Percentiles rank a stretch among this genome's conserved stretches.
Conservation (phyloP, 805 yeast species). For the Yarrowia yakushimensis region DNA sequence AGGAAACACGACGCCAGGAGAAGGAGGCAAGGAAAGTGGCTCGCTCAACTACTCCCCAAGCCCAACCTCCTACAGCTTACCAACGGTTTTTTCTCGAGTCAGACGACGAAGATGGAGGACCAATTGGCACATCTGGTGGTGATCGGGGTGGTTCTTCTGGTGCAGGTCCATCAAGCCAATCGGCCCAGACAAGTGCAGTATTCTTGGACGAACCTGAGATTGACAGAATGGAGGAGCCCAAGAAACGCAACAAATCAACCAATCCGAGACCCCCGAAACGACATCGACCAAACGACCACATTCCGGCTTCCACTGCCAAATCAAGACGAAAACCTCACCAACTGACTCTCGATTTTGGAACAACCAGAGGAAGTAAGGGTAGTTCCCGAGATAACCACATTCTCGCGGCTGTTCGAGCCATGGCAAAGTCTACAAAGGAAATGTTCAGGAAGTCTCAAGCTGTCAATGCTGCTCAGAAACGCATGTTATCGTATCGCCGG, state of each 20-base stretch:
- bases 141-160: not conserved
- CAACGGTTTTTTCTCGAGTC: conserved; percentile 4
- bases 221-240: conserved; percentile 2
- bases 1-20: not conserved
- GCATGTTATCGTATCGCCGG: not conserved
- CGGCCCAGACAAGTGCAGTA: not conserved
- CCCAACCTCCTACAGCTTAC: not conserved
- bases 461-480: not conserved
- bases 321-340: not conserved
- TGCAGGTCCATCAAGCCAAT: not conserved
- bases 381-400: not conserved
- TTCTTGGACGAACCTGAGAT: not conserved
- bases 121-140: not conserved
- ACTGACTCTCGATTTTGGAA: not conserved
- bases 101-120: conserved; percentile 2
- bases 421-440: not conserved
- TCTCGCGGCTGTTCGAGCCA: not conserved
- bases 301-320: conserved; percentile 5
- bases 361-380: not conserved
- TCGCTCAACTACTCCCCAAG: not conserved
- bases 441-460: not conserved
- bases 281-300: not conserved
- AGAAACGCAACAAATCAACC: not conserved
- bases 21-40: not conserved
- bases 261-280: not conserved